A percentile compares a stretch with the other conserved stretches of the same genome.
Conservation (phyloP, 345 rosid genomes). For the Zanthoxylum bungeanum region DNA sequence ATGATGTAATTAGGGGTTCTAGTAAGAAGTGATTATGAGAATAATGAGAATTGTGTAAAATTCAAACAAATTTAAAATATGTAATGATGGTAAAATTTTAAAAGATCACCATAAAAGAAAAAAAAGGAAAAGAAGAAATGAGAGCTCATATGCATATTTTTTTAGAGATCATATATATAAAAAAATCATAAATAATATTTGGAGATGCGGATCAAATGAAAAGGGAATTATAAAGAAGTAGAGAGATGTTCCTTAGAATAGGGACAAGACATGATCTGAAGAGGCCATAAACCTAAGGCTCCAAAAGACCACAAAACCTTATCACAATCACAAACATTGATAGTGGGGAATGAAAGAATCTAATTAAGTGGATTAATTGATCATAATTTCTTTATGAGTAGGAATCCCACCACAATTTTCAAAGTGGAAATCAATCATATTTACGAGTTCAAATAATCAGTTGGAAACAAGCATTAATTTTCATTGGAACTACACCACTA, state of each 20-base stretch:
- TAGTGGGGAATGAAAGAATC: neutral
- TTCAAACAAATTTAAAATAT: no score
- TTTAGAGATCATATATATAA: neutral
- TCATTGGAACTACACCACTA: neutral
- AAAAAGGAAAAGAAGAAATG: neutral
- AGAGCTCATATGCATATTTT: neutral
- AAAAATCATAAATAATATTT: no score
- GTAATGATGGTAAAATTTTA: neutral
- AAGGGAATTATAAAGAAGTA: neutral
- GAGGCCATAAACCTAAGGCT: slow-evolving; percentile 4
- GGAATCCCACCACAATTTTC: slow-evolving; percentile 28
- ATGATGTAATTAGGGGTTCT: neutral
- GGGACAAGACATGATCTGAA: slow-evolving; percentile 23
- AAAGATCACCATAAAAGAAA: neutral
- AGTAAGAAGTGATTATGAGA: neutral
- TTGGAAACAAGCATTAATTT: neutral
- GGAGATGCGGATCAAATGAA: neutral
- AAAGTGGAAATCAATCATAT: slow-evolving; percentile 22
- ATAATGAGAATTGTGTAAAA: neutral
- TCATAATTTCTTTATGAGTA: slow-evolving; percentile 16
- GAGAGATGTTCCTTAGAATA: slow-evolving; percentile 17
- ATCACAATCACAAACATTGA: slow-evolving; percentile 9
- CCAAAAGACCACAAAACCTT: neutral
- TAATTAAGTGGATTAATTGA: neutral
- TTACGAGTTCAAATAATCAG: neutral